Evolutionary conservation across 148 eudicot species (phyloP).

Genomic region (Beta vulgaris): DNA sequence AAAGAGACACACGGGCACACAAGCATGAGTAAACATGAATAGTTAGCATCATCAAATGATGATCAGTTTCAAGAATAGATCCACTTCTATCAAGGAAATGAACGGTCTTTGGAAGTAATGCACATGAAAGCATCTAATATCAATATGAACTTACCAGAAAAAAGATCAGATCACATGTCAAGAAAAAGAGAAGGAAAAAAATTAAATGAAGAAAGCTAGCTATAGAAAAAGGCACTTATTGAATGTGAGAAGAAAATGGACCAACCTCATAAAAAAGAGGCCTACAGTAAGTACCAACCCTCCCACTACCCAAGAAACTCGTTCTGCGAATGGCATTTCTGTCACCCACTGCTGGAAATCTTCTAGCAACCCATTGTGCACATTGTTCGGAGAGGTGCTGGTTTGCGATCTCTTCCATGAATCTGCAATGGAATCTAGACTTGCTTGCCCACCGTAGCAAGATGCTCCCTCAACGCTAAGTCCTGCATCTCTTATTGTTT

Average conservation of each 20-base stretch:
- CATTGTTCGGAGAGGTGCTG: constrained; percentile 31
- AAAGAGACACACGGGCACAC: neutral
- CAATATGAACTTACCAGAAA: neutral
- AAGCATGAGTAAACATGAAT: neutral
- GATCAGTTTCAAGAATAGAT: neutral
- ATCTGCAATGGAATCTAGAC: constrained; percentile 72
- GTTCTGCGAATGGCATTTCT: constrained; percentile 66
- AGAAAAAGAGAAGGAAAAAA: neutral
- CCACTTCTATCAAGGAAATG: neutral
- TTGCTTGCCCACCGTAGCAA: constrained; percentile 90
- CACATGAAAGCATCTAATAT: neutral
- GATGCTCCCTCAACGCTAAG: constrained; percentile 41
- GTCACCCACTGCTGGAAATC: constrained; percentile 70
- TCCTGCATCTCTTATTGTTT: constrained; percentile 36
- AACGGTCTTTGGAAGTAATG: neutral
- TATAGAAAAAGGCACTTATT: neutral
- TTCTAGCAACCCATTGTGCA: constrained; percentile 35
- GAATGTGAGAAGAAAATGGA: constrained; percentile 5
- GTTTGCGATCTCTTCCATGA: constrained; percentile 59
- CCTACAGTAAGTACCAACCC: constrained; percentile 98
- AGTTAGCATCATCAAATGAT: neutral
- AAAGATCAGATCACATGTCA: neutral
- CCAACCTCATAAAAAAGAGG: constrained; percentile 75
- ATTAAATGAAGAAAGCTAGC: neutral
- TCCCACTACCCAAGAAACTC: constrained; percentile 91